Evolutionary conservation across 257 asterid species (phyloP).

Genomic region (Nicotiana tabacum): DNA sequence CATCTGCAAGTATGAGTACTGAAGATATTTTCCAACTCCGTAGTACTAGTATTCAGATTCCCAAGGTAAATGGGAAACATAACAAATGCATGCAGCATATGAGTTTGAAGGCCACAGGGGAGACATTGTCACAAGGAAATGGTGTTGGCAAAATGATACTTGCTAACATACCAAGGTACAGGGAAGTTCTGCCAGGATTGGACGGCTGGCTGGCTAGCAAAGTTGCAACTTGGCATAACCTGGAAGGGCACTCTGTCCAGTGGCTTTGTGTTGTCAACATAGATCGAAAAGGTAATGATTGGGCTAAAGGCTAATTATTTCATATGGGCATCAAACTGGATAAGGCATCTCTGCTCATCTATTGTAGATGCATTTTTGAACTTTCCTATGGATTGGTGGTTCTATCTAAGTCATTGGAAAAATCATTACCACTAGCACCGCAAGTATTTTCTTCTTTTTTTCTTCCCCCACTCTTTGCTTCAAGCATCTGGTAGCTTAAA

Average conservation of each 20-base stretch:
- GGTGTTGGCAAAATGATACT: constrained; percentile 56
- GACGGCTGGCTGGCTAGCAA: constrained; percentile 78
- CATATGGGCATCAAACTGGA: constrained; percentile 1
- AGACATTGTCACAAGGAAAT: constrained; percentile 68
- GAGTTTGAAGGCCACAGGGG: constrained; percentile 66
- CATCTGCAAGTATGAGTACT: constrained; percentile 28
- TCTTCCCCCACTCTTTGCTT: not conserved
- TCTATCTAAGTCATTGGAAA: not conserved
- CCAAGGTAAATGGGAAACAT: constrained; percentile 63
- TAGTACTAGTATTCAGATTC: constrained; percentile 25
- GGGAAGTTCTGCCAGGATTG: constrained; percentile 75
- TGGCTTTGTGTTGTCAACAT: constrained; percentile 80
- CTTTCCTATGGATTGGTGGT: not conserved
- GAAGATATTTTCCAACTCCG: constrained; percentile 35
- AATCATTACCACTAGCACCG: not conserved
- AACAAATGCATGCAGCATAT: constrained; percentile 67
- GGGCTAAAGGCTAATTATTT: not conserved
- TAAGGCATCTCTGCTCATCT: not conserved
- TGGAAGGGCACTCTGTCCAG: constrained; percentile 82
- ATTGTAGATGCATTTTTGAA: not conserved
- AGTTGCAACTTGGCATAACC: constrained; percentile 68
- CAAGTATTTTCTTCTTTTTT: not conserved
- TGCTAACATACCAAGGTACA: constrained; percentile 64
- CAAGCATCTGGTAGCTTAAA: not conserved
- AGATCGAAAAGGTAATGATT: constrained; percentile 66